A percentile compares a stretch with the other conserved stretches of the same genome.
These are phyloP conservation scores for Cercis canadensis DNA, from an alignment of 306 rosid species.

Conservation along the genomic window DNA sequence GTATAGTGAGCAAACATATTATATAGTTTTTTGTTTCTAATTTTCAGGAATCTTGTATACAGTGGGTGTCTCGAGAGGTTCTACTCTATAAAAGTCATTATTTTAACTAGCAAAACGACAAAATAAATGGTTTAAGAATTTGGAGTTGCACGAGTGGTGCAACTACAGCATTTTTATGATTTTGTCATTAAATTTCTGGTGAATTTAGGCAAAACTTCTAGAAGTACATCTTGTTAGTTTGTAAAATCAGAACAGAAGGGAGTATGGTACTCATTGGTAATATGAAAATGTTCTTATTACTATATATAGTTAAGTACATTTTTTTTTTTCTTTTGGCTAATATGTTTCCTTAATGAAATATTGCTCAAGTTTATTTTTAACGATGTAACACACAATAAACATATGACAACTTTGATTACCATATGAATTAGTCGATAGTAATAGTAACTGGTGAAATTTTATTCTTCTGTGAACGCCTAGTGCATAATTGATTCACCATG, in stretches of 20 bases:
- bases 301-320: too few species aligned
- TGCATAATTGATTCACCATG: too few species aligned
- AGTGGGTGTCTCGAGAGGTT: slow-evolving; percentile 31
- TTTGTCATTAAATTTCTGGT: slow-evolving; percentile 24
- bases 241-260: background rate
- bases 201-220: slow-evolving; percentile 44
- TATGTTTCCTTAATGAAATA: too few species aligned
- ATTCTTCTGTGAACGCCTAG: too few species aligned
- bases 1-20: slow-evolving; percentile 12
- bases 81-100: slow-evolving; percentile 16
- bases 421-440: too few species aligned
- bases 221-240: slow-evolving; percentile 25
- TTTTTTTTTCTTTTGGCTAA: too few species aligned
- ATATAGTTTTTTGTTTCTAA: background rate
- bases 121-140: slow-evolving; percentile 37
- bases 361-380: too few species aligned
- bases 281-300: too few species aligned
- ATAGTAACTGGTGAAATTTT: too few species aligned
- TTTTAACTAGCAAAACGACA: slow-evolving; percentile 41
- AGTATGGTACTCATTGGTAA: too few species aligned
- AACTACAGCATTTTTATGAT: slow-evolving; percentile 38
- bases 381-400: too few species aligned
- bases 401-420: too few species aligned
- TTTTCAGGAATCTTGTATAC: slow-evolving; percentile 39
- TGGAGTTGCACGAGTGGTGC: slow-evolving; percentile 69